Conservation (phyloP, 345 rosid genomes). For the Angophora floribunda region DNA sequence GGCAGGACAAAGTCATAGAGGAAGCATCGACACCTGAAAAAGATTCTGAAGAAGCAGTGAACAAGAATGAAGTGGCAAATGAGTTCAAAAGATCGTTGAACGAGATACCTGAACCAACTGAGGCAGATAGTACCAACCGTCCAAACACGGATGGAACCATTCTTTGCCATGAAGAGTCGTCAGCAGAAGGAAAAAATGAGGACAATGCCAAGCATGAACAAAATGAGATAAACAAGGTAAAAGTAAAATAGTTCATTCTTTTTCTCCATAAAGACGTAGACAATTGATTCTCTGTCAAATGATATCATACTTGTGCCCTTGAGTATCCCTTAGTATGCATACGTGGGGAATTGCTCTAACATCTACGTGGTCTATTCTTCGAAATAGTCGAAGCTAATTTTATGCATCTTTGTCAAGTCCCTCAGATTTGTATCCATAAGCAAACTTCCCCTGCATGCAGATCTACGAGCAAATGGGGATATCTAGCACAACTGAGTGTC, state of each 20-base stretch:
- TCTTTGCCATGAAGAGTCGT: background rate
- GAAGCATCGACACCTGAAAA: rapidly evolving
- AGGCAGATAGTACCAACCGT: background rate
- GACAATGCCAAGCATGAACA: background rate
- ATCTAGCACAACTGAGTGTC: background rate
- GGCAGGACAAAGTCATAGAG: background rate
- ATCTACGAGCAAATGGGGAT: background rate
- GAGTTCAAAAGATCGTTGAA: background rate
- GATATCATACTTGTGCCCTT: background rate
- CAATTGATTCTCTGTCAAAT: background rate
- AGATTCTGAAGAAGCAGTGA: background rate
- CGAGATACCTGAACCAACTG: background rate
- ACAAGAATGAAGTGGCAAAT: background rate
- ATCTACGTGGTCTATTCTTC: background rate
- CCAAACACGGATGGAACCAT: background rate
- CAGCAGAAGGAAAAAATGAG: background rate
- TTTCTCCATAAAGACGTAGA: background rate
- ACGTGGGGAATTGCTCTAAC: background rate
- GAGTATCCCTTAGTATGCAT: background rate
- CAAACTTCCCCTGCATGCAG: background rate
- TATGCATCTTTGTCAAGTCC: background rate
- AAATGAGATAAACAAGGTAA: background rate
- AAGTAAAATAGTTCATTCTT: background rate
- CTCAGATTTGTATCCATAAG: background rate
- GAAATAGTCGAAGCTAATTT: background rate